Percentiles rank a stretch among this genome's conserved stretches.
These are phyloP conservation scores for Linanthus parryae DNA, from an alignment of 148 eudicot species.

Conservation along the genomic window DNA sequence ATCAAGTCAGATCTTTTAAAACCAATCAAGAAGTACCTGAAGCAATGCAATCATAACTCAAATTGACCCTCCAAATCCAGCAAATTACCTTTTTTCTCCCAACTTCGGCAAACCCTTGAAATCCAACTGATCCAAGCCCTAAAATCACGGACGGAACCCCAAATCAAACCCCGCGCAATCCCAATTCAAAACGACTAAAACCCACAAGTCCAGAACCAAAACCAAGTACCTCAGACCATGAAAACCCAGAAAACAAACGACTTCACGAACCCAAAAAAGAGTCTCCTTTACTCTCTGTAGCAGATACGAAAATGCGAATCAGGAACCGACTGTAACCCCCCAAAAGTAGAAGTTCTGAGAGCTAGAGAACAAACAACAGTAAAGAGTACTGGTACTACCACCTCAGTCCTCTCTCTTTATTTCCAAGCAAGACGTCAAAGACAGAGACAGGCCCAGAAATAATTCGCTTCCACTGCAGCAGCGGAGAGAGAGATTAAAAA, in stretches of 20 bases:
- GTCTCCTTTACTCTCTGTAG: background rate
- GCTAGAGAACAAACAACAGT: constrained; percentile 1
- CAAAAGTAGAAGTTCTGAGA: constrained; percentile 4
- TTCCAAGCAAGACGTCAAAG: constrained; percentile 20
- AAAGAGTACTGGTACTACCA: constrained; percentile 3
- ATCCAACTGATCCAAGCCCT: constrained; percentile 14
- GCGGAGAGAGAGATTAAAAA: constrained; percentile 3
- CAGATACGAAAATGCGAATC: constrained; percentile 15
- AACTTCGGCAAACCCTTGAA: background rate
- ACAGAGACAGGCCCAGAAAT: background rate
- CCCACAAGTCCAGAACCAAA: background rate
- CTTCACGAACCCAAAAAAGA: background rate
- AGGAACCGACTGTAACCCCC: constrained; percentile 6
- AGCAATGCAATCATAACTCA: background rate
- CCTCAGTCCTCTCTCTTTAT: background rate
- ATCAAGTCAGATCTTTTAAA: constrained; percentile 8
- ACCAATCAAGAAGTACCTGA: background rate
- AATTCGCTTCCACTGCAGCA: background rate
- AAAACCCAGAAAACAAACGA: background rate
- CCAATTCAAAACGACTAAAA: background rate
- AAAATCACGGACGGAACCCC: background rate
- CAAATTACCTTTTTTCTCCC: constrained; percentile 7
- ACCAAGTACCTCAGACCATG: background rate
- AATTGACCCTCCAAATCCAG: constrained; percentile 1
- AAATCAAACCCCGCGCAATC: constrained; percentile 4